Conservation (phyloP, 371 early-diverging fungal species). For the Globomyces sp. region DNA sequence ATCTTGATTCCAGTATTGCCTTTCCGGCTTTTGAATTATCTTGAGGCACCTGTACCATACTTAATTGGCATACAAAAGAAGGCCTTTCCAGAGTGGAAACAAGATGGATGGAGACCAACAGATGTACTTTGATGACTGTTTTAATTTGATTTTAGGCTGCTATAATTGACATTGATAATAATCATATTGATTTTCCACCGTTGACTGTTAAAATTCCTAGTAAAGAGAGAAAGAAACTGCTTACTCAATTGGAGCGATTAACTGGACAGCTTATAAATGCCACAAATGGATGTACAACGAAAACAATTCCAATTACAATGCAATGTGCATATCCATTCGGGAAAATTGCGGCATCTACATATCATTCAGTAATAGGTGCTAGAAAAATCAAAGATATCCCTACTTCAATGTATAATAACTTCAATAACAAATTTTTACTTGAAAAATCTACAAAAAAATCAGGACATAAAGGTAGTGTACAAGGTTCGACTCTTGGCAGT, state of each 20-base stretch:
- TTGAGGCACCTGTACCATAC: slow-evolving; percentile 81
- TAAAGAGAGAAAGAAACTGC: slow-evolving; percentile 43
- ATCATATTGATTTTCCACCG: slow-evolving; percentile 23
- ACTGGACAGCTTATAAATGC: slow-evolving; percentile 18
- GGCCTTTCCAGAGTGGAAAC: slow-evolving; percentile 28
- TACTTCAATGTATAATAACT: slow-evolving; percentile 11
- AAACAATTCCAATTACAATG: slow-evolving; percentile 30
- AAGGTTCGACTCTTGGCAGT: background rate
- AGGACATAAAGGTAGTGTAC: background rate
- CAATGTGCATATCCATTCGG: slow-evolving; percentile 57
- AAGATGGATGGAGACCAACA: slow-evolving; percentile 63
- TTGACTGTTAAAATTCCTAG: slow-evolving; percentile 27
- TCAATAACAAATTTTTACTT: slow-evolving; percentile 12
- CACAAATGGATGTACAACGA: slow-evolving; percentile 18
- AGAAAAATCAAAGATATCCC: slow-evolving; percentile 20
- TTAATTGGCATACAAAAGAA: slow-evolving; percentile 72
- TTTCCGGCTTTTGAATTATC: slow-evolving; percentile 63
- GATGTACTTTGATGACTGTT: slow-evolving; percentile 47
- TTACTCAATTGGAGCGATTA: slow-evolving; percentile 35
- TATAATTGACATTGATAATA: slow-evolving; percentile 45
- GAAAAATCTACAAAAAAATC: slow-evolving; percentile 2
- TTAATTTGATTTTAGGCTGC: slow-evolving; percentile 31
- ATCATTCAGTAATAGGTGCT: background rate
- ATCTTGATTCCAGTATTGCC: slow-evolving; percentile 80
- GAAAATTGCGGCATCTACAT: background rate